Conservation (phyloP, 495 filamentous ascomycete genomes). For the Friedmanniomyces simplex region DNA sequence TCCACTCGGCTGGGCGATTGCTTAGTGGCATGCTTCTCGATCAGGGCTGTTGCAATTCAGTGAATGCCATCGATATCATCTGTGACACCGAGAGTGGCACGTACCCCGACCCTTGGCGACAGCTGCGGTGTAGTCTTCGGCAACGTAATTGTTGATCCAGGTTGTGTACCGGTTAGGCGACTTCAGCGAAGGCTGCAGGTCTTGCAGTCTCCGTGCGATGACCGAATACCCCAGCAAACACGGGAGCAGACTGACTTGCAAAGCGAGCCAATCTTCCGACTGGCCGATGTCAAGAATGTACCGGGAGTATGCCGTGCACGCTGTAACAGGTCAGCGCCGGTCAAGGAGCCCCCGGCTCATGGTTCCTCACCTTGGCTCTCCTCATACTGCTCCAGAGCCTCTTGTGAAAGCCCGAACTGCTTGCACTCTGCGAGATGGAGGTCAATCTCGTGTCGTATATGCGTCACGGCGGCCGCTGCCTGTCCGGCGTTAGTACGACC, state of each 20-base stretch:
- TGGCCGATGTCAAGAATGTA: slow-evolving; percentile 84
- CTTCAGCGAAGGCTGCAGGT: slow-evolving; percentile 34
- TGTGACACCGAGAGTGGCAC: slow-evolving; percentile 16
- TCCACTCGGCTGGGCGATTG: slow-evolving; percentile 67
- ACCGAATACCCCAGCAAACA: slow-evolving; percentile 80
- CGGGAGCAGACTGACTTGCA: slow-evolving; percentile 74
- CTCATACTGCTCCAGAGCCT: slow-evolving; percentile 59
- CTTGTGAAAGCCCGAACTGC: slow-evolving; percentile 64
- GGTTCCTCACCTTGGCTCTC: slow-evolving; percentile 57
- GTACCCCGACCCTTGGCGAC: slow-evolving; percentile 58
- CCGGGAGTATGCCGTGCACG: slow-evolving; percentile 63
- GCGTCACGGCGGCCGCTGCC: slow-evolving; percentile 59
- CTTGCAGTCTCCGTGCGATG: slow-evolving; percentile 57
- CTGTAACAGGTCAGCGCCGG: slow-evolving; percentile 27
- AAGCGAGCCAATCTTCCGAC: slow-evolving; percentile 71
- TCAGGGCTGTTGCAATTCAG: slow-evolving; percentile 35
- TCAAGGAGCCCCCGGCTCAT: background rate
- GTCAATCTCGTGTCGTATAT: slow-evolving; percentile 68
- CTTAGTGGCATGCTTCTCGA: slow-evolving; percentile 58
- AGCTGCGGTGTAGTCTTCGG: slow-evolving; percentile 62
- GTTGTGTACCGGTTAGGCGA: slow-evolving; percentile 74
- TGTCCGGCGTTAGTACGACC: slow-evolving; percentile 25
- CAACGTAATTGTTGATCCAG: slow-evolving; percentile 82
- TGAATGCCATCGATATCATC: slow-evolving; percentile 21
- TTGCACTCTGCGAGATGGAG: slow-evolving; percentile 72